Conservation (phyloP, 495 filamentous ascomycete genomes). For the Daldinia caldariorum region DNA sequence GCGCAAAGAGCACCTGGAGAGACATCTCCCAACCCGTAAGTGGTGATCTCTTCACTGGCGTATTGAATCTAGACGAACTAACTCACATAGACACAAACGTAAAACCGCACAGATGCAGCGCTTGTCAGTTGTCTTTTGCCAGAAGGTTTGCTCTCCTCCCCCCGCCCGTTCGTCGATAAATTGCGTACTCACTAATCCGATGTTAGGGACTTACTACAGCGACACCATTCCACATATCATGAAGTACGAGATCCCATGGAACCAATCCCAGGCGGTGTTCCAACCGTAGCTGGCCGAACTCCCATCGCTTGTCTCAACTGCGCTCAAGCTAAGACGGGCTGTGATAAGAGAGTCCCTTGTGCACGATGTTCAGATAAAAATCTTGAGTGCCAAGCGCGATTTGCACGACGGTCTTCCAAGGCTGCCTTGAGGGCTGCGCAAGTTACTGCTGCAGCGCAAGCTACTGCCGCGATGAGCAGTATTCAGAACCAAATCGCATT, state of each 20-base stretch:
- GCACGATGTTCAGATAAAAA: slow-evolving; percentile 66
- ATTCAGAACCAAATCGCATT: slow-evolving; percentile 29
- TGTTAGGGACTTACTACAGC: slow-evolving; percentile 66
- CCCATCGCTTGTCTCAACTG: slow-evolving; percentile 69
- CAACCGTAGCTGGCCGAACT: slow-evolving; percentile 51
- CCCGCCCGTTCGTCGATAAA: slow-evolving; percentile 1
- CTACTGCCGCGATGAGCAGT: slow-evolving; percentile 41
- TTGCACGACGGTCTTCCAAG: slow-evolving; percentile 66
- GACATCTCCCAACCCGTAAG: slow-evolving; percentile 70
- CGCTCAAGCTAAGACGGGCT: slow-evolving; percentile 71
- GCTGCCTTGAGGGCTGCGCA: slow-evolving; percentile 53
- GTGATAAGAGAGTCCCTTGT: slow-evolving; percentile 72
- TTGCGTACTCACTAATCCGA: slow-evolving; percentile 34
- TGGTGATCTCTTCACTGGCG: slow-evolving; percentile 10
- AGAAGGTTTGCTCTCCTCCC: slow-evolving; percentile 63
- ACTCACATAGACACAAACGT: slow-evolving; percentile 68
- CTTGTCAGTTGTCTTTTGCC: slow-evolving; percentile 70
- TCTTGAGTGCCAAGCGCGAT: slow-evolving; percentile 64
- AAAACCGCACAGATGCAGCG: slow-evolving; percentile 68
- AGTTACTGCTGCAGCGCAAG: slow-evolving; percentile 49
- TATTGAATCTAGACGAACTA: slow-evolving; percentile 30
- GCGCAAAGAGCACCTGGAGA: slow-evolving; percentile 72
- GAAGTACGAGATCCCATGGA: slow-evolving; percentile 56
- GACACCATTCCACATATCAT: slow-evolving; percentile 65
- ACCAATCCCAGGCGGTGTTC: slow-evolving; percentile 50